Evolutionary conservation across 495 filamentous ascomycete genomes (phyloP), one percentile per base, ranked within the genome.

Genomic region (Annulohypoxylon nitens): DNA sequence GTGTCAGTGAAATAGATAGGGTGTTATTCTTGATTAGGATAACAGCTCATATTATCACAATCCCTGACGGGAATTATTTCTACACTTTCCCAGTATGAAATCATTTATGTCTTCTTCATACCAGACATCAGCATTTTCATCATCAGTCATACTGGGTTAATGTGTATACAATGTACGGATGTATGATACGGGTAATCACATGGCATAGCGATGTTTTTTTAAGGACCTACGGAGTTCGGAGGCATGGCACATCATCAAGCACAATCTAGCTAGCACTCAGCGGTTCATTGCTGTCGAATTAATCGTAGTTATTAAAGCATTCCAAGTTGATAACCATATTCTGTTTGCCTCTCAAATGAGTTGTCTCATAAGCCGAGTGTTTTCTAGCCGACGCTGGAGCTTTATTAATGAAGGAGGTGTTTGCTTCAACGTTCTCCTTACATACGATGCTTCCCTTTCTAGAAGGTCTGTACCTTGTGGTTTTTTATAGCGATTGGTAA

Each of bases 161-260:
- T 61, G 64, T 73, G 54, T 73, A 73, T 73, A 69, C 51, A 73
- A 73, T 53, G 71, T 64, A 58, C 48, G 34, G 66, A 65, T 63
- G 62, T 74, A 70, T 69, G 71, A 70, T 70, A 74, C 23, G 63
- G 62, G 62, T 11, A 30, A 25, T 43, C 67, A 26, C 36, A n/a
- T 60, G 63, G 71, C 71, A 74, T 74, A 74, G 71, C 71, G 71
- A 70, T 67, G 67, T 64, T 60, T 70, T 70, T 70, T 73, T 20
- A 43, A 23, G 45, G 54, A 47, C 23, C 4, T 39, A 34, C 25
- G 66, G 55, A 67, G 63, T 63, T 50, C 20, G 50, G n/a, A 57
- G 65, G 43, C n/a, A 48, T 4, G 30, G 20, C 34, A 18, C 43
- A 47, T 47, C 43, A 43, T 30, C 30, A 45, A 47, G 43, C 43